Base-by-base conservation (phyloP, 495 filamentous ascomycete genomes). In the Trichoderma parareesei region DNA sequence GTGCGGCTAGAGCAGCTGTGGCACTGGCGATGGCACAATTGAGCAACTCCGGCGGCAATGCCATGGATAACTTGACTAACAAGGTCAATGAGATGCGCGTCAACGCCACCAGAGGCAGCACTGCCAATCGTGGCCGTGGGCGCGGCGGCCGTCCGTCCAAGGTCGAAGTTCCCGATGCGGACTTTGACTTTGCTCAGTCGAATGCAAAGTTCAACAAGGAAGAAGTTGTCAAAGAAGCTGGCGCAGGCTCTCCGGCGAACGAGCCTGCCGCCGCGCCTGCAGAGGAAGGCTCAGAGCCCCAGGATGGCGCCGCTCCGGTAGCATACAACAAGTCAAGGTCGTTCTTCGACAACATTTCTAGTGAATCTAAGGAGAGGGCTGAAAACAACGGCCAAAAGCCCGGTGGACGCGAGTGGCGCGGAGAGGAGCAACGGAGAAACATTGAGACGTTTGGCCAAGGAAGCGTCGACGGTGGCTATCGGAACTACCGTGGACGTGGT, bases 121-220 rank as follows among this genome's bases (percentile, higher is more conserved):
- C 76, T 38, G 79, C 72, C 69, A 74, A 70, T 35, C 70, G 70
- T 66, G 81, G 83, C 63, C 83, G 88, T 64, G 80, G 82, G 18
- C 81, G 84, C 55, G 82, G 83, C 35, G 60, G 60, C 11, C 60
- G 41, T 11, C 74, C 76, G 44, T 82, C 82, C 70, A 94, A 90
- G 77, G 82, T 97, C 27, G 93, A 96, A 64, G 88, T 98, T 38
- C 94, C 94, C 0, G 80, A 87, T 42, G 84, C 89, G 3, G 94
- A 98, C 70, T 99, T 91, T 71, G 95, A 99, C 72, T 99, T 99
- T 73, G 87, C 88, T 67, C 85, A 85, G 9, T 84, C 93, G 60
- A 99, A 99, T 71, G 92, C 92, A 16, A 97, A 96, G 74, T 98
- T 99, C 80, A 98, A 95, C 81, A 99, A 99, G 77, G 88, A 96